Base-by-base conservation (phyloP, 139 green algal genomes). In the Micractinium sp. region DNA sequence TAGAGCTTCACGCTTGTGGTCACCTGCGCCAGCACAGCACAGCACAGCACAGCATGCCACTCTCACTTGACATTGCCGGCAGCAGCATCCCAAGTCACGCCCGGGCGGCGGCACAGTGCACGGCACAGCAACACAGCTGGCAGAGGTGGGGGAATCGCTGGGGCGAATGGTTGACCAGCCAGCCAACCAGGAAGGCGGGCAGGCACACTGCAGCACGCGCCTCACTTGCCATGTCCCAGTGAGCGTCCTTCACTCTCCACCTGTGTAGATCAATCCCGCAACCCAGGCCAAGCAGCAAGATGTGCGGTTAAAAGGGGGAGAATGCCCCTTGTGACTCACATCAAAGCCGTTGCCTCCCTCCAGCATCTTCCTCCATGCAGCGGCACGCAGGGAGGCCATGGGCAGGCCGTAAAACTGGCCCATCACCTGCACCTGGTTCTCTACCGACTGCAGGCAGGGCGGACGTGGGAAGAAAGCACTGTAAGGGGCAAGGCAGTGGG, bases 401-500 rank as follows among this genome's bases (percentile, higher is more conserved):
- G 80, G 53, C 53, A 85, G 53, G 53, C 80, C 80, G 18, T 85
- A 85, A n/a, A 85, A 85, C 80, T 85, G 80, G 15, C 47, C 80
- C 80, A 85, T 85, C 41, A 85, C 80, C 80, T 85, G 80, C 41
- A 85, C 80, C n/a, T 85, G 80, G 31, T 85, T 85, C 29, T 85
- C 80, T 3, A 85, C 14, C 25, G 80, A 85, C 80, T 85, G 80
- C 29, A 29, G 77, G 39, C 38, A 63, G 77, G 31, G 71, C 22
- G 7, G 63, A 22, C 13, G 23, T 29, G 25, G 25, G 67, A 33
- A 33, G 67, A 33, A 33, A 1, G 67, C 12, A 3, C 20, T 4
- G 23, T 75, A 56, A 16, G 47, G 9, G 47, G 47, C 47, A 5
- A 56, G 47, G 47, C 5, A 56, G 47, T 77, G 71, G 31, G 71